A percentile compares a stretch with the other conserved stretches of the same genome.
Conservation (phyloP, 1,284 basidiomycete species). For the Ceratobasidium papillatum region DNA sequence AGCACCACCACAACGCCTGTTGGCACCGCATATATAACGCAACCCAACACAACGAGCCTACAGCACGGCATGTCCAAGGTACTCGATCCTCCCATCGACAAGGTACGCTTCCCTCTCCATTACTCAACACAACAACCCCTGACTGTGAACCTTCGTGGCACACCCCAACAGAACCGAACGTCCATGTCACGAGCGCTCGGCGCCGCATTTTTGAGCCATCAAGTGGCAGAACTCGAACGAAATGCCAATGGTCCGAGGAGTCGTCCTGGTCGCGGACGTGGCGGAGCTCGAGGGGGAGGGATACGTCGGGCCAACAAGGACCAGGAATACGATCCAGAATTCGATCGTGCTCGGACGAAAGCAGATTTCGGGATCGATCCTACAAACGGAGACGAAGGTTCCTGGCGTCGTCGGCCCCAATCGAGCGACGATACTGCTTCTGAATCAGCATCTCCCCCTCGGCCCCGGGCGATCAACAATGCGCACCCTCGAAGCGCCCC, state of each 20-base stretch:
- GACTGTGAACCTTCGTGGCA: slow-evolving; percentile 24
- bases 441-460: slow-evolving; percentile 35
- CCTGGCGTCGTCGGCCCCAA: slow-evolving; percentile 32
- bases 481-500: not conserved
- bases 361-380: slow-evolving; percentile 11
- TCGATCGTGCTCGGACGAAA: slow-evolving; percentile 20
- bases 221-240: slow-evolving; percentile 83
- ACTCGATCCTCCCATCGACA: slow-evolving; percentile 34
- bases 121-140: not conserved
- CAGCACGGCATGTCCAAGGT: slow-evolving; percentile 20
- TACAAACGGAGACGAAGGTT: slow-evolving; percentile 3
- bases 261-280: slow-evolving; percentile 29
- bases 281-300: slow-evolving; percentile 41
- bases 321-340: slow-evolving; percentile 36
- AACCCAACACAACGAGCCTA: not conserved
- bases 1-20: slow-evolving; percentile 4
- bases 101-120: not conserved
- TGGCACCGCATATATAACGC: slow-evolving; percentile 28
- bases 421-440: slow-evolving; percentile 34
- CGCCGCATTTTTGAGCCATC: slow-evolving; percentile 81
- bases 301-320: slow-evolving; percentile 24
- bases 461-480: slow-evolving; percentile 13
- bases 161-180: slow-evolving; percentile 23
- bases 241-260: slow-evolving; percentile 55
- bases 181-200: slow-evolving; percentile 80